Percentiles rank a stretch among this genome's conserved stretches.
These are phyloP conservation scores for Aureobasidium sp. DNA, from an alignment of 2,329 filamentous ascomycete species.

Conservation along the genomic window DNA sequence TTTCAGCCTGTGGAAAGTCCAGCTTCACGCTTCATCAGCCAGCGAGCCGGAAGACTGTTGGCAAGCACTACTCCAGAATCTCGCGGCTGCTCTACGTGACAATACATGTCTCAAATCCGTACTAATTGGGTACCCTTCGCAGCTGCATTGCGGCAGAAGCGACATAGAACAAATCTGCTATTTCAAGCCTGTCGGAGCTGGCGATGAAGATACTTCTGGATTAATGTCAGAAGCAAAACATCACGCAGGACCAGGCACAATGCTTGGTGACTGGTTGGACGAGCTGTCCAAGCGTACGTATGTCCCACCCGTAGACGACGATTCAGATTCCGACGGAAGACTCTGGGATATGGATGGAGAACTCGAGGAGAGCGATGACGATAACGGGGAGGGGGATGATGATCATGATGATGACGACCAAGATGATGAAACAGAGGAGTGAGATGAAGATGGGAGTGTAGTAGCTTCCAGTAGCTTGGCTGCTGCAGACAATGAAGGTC, in stretches of 20 bases:
- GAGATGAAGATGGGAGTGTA: not conserved
- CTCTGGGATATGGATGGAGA: not conserved
- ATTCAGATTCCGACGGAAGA: not conserved
- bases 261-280: slow-evolving; percentile 1
- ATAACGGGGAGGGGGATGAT: not conserved
- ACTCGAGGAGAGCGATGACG: not conserved
- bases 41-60: not conserved
- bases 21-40: not conserved
- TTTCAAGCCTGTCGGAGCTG: not conserved
- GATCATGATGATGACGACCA: not conserved
- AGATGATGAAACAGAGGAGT: not conserved
- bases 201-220: not conserved
- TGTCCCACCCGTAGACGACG: not conserved
- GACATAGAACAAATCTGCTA: not conserved
- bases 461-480: not conserved
- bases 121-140: not conserved
- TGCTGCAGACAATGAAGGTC: not conserved
- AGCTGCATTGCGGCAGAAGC: not conserved
- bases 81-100: not conserved
- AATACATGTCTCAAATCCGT: not conserved
- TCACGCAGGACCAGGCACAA: slow-evolving; percentile 6
- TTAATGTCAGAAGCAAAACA: not conserved
- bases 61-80: not conserved
- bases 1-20: slow-evolving; percentile 21
- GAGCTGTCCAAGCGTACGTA: not conserved